Evolutionary conservation across 495 filamentous ascomycete species (phyloP).

Genomic region (Penicillium steckii): DNA sequence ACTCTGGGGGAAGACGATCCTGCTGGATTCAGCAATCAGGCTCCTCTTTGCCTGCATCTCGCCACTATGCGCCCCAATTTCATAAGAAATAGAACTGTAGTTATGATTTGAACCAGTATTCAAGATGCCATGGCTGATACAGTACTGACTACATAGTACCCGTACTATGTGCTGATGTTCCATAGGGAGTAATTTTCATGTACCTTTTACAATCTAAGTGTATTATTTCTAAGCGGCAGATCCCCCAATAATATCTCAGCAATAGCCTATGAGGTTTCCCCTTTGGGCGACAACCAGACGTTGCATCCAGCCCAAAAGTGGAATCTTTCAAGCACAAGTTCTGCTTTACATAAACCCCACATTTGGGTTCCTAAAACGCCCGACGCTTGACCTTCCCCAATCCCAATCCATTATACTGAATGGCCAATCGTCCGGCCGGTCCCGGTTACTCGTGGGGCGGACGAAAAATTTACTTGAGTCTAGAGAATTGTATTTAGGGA

Average conservation of each 20-base stretch:
- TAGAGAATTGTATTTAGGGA: not conserved
- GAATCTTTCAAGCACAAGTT: not conserved
- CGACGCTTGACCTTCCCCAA: constrained; percentile 15
- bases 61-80: not conserved
- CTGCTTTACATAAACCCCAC: constrained; percentile 4
- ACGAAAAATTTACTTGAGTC: constrained; percentile 2
- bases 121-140: too few species aligned
- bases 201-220: not conserved
- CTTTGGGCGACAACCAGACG: not conserved
- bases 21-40: not conserved
- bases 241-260: constrained; percentile 1
- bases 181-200: not conserved
- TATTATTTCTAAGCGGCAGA: too few species aligned
- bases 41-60: not conserved
- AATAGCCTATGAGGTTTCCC: not conserved
- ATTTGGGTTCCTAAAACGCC: constrained; percentile 26
- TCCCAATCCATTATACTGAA: constrained; percentile 6
- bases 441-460: constrained; percentile 20
- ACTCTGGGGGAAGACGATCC: not conserved
- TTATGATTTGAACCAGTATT: too few species aligned
- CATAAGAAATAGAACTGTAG: too few species aligned
- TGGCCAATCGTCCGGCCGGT: constrained; percentile 11
- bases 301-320: constrained; percentile 8
- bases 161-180: too few species aligned
- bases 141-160: too few species aligned